phyloP scores from a whole-genome alignment of 1,139 yeast genomes.

The Blastobotrys petasosporus region DNA sequence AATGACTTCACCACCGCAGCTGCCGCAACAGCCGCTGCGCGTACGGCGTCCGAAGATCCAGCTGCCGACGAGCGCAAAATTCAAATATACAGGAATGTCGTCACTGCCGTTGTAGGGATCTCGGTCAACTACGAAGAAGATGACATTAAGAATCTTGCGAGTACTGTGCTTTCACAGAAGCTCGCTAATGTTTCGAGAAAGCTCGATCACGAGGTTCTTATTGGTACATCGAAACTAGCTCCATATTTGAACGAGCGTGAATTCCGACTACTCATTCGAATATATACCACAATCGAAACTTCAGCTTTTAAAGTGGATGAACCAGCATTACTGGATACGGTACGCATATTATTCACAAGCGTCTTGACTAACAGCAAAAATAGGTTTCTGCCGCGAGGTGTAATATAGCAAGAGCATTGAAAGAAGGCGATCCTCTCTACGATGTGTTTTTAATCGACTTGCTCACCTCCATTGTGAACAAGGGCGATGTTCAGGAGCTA shows the following conservation, averaged over 20 bases:
- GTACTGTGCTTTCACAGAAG: constrained; percentile 80
- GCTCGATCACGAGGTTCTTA: constrained; percentile 40
- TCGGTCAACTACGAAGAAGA: constrained; percentile 66
- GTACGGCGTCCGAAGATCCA: neutral
- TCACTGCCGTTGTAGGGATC: constrained; percentile 66
- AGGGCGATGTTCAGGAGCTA: constrained; percentile 74
- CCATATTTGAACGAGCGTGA: constrained; percentile 56
- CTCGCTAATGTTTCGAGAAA: constrained; percentile 41
- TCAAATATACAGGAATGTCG: constrained; percentile 40
- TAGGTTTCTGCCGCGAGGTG: constrained; percentile 20
- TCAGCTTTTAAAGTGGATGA: constrained; percentile 19
- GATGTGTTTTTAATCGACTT: constrained; percentile 58
- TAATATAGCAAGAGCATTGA: constrained; percentile 41
- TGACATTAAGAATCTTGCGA: constrained; percentile 71
- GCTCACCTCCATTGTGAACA: constrained; percentile 59
- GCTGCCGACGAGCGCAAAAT: constrained; percentile 15
- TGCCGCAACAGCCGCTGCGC: neutral
- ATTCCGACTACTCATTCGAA: constrained; percentile 47
- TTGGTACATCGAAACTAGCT: constrained; percentile 55
- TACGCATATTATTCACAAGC: constrained; percentile 31
- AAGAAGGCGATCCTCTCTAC: constrained; percentile 43
- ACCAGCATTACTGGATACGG: constrained; percentile 26
- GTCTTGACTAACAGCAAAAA: constrained; percentile 19
- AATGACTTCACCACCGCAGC: neutral
- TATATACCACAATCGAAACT: constrained; percentile 33